Evolutionary conservation across 768 basidiomycete genomes (phyloP), one percentile per base, ranked within the genome.

Genomic region (Boletus speciosus): DNA sequence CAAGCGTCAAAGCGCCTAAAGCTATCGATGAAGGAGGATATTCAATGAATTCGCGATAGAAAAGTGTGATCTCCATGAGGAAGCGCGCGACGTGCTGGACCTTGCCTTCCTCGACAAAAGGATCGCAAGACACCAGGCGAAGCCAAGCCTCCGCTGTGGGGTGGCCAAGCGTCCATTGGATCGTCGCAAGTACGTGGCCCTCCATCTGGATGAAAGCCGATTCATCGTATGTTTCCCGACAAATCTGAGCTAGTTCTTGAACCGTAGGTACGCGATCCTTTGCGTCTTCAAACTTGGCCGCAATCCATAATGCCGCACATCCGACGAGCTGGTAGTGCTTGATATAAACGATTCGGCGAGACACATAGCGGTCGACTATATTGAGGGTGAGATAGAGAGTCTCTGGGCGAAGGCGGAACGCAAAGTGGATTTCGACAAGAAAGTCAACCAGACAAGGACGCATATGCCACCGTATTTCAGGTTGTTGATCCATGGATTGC

Each of bases 311-410:
- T 37, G 97, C 93, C 23, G 95, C 93, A 67, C 97, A 99, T 19
- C 97, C 97, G 52, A 98, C 96, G 54, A 99, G 89, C 66, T 99
- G 97, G 68, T 99, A 98, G 75, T 99, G 97, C 73, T 96, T 98
- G 78, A 93, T 93, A 76, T 93, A 98, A 56, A 99, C 97, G 59
- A 99, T 88, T 50, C 97, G 91, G 62, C 97, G 94, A 47, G 97
- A 98, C 29, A 98, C 93, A 72, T 98, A 99, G 64, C 97, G 93
- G 74, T 99, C 97, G 72, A 98, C 87, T 68, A 99, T 97, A 78
- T 98, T 98, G 73, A 98, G 84, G 11, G 96, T 90, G 71, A 99
- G 90, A 73, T 98, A 98, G 60, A 99, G 83, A 6, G 97, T 98
- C 77, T 99, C 97, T 11, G 97, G 97, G 40, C 97, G 93, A 49